A percentile compares a stretch with the other conserved stretches of the same genome.
Evolutionary conservation across 2,329 filamentous ascomycete species (phyloP).

Genomic region (Emergomyces pasteurianus): DNA sequence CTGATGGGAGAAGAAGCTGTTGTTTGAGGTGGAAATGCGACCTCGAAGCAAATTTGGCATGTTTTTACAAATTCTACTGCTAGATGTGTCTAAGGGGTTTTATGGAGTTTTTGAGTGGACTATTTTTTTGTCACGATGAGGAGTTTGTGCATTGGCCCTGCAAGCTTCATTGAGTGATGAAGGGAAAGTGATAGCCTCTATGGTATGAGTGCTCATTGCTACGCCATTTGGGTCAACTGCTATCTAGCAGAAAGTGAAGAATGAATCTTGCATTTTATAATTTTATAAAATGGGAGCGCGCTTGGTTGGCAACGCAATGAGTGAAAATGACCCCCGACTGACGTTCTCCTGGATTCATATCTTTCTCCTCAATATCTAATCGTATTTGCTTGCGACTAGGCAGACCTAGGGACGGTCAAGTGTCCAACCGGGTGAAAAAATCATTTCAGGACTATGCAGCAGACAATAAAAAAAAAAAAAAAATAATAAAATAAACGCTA

Average conservation of each 20-base stretch:
- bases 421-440: too few relatives aligned
- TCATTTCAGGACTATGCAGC: too few relatives aligned
- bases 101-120: background rate
- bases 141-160: background rate
- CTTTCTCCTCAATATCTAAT: too few relatives aligned
- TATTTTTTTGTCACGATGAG: background rate
- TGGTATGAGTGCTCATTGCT: background rate
- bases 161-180: background rate
- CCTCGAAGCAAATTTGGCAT: background rate
- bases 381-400: too few relatives aligned
- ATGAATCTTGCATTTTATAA: background rate
- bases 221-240: background rate
- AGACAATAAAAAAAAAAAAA: too few relatives aligned
- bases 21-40: background rate
- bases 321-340: too few relatives aligned
- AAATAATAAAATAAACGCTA: too few relatives aligned
- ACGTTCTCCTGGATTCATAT: too few relatives aligned
- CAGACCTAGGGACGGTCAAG: too few relatives aligned
- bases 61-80: background rate
- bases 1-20: background rate
- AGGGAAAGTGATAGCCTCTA: background rate
- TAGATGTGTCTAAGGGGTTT: background rate
- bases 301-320: too few relatives aligned
- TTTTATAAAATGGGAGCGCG: background rate
- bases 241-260: background rate